A percentile compares a stretch with the other conserved stretches of the same genome.
phyloP scores from a whole-genome alignment of 306 rosid species.

The Fagus sylvatica region DNA sequence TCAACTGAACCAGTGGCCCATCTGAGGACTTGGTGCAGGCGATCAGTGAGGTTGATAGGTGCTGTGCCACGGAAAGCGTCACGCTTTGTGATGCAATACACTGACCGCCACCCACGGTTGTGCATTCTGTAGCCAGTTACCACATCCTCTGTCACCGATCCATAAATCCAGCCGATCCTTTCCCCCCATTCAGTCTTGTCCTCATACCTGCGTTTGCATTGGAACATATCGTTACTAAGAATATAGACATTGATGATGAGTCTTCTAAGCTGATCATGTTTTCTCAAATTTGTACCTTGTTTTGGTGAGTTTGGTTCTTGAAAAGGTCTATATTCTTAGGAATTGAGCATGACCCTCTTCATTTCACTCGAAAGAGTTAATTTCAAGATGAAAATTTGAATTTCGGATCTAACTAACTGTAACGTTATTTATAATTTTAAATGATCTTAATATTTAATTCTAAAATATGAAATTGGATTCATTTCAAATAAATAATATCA shows the following conservation, averaged over 20 bases:
- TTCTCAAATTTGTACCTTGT: not conserved
- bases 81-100: slow-evolving; percentile 77
- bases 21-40: slow-evolving; percentile 77
- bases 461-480: no score
- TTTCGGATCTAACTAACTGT: no score
- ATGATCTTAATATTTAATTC: no score
- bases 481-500: no score
- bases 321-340: not conserved
- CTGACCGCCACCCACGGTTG: slow-evolving; percentile 88
- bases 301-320: not conserved
- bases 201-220: slow-evolving; percentile 53
- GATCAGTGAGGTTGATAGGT: slow-evolving; percentile 82
- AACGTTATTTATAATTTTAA: no score
- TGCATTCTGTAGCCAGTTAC: slow-evolving; percentile 93
- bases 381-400: no score
- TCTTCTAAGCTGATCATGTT: not conserved
- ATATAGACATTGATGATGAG: not conserved
- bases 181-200: slow-evolving; percentile 93
- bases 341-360: no score
- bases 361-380: no score
- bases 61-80: slow-evolving; percentile 87
- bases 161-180: slow-evolving; percentile 85
- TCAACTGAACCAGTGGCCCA: slow-evolving; percentile 95
- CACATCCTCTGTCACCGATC: slow-evolving; percentile 86
- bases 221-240: not conserved